Evolutionary conservation across 352 stramenopile species (phyloP).

Genomic region (Plasmopara muralis): DNA sequence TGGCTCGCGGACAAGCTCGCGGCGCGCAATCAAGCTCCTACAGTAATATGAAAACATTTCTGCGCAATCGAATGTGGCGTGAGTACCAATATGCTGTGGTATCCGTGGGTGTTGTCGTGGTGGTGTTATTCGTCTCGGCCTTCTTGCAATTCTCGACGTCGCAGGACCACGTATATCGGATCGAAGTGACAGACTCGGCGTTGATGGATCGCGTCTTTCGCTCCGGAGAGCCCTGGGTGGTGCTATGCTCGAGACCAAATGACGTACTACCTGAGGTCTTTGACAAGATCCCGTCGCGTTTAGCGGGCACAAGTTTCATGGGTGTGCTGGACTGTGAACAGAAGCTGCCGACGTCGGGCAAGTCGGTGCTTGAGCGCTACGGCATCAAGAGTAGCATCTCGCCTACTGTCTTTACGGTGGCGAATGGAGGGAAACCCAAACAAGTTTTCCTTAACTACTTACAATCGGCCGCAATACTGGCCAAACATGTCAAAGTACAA

Average conservation of each 20-base stretch:
- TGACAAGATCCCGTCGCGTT: conserved; percentile 47
- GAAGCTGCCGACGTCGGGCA: conserved; percentile 39
- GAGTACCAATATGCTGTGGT: conserved; percentile 64
- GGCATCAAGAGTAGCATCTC: conserved; percentile 50
- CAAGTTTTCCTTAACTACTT: conserved; percentile 70
- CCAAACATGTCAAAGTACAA: conserved; percentile 43
- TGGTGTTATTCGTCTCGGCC: conserved; percentile 50
- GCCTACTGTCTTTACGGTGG: conserved; percentile 74
- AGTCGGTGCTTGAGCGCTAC: conserved; percentile 57
- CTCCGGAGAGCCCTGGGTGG: conserved; percentile 75
- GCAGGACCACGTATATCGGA: conserved; percentile 52
- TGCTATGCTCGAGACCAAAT: conserved; percentile 65
- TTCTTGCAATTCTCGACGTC: conserved; percentile 65
- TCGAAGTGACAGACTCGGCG: conserved; percentile 47
- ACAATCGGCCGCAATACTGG: conserved; percentile 49
- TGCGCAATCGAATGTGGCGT: conserved; percentile 77
- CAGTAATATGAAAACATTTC: conserved; percentile 70
- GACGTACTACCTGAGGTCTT: conserved; percentile 69
- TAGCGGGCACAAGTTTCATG: conserved; percentile 48
- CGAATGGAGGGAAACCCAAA: conserved; percentile 67
- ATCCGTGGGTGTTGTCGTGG: conserved; percentile 38
- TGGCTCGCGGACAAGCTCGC: conserved; percentile 27
- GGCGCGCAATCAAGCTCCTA: conserved; percentile 19
- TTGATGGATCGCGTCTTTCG: conserved; percentile 68
- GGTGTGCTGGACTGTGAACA: conserved; percentile 75